Evolutionary conservation across 768 basidiomycete species (phyloP).

Genomic region (Boletus reticulatus): DNA sequence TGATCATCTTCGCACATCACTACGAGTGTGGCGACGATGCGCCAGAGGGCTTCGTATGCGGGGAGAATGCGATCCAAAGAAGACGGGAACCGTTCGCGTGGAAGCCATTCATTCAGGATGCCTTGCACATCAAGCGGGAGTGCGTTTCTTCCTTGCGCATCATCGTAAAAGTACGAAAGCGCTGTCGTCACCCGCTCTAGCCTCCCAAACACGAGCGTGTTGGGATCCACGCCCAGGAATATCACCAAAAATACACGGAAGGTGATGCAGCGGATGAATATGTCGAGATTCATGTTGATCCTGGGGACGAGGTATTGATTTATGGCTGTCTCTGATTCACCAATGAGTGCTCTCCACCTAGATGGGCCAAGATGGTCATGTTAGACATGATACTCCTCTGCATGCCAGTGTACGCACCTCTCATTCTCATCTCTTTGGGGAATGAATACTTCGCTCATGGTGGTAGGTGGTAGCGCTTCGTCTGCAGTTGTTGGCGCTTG

Average conservation of each 20-base stretch:
- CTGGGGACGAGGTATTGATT: constrained; percentile 9
- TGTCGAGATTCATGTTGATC: constrained; percentile 31
- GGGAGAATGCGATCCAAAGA: constrained; percentile 56
- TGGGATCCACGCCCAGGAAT: constrained; percentile 37
- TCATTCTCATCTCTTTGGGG: constrained; percentile 1
- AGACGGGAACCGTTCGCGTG: constrained; percentile 15
- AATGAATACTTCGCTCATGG: not conserved
- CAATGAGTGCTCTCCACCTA: constrained; percentile 17
- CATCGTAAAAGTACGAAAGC: constrained; percentile 47
- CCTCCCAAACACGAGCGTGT: constrained; percentile 22
- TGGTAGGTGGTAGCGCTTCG: constrained; percentile 1
- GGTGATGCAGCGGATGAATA: constrained; percentile 43
- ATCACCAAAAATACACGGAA: constrained; percentile 42
- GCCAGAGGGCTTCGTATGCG: constrained; percentile 62
- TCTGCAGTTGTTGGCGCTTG: constrained; percentile 4
- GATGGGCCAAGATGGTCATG: not conserved
- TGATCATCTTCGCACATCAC: constrained; percentile 29
- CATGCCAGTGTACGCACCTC: constrained; percentile 13
- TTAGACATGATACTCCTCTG: constrained; percentile 1
- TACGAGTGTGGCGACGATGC: constrained; percentile 50
- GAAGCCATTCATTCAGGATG: constrained; percentile 41
- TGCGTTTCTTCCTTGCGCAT: constrained; percentile 9
- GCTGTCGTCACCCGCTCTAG: constrained; percentile 36
- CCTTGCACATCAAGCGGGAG: constrained; percentile 36
- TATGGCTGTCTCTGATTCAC: constrained; percentile 9